phyloP scores from a whole-genome alignment of 768 basidiomycete species.

The Termitomyces sp. region DNA sequence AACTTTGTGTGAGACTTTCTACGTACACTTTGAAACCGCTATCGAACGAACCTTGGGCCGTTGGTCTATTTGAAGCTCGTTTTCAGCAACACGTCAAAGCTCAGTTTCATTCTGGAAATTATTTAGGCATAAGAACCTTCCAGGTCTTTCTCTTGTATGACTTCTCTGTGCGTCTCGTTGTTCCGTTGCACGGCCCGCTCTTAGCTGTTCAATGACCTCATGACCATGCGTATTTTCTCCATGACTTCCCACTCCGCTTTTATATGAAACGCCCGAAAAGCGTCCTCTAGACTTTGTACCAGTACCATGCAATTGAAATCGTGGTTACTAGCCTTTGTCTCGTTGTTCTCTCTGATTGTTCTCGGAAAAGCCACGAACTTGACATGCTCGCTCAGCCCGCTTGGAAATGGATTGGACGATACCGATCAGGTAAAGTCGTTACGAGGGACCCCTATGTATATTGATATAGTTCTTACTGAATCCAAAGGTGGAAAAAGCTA shows the following conservation, averaged over 20 bases:
- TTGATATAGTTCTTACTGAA: not conserved
- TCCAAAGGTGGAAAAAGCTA: constrained; percentile 41
- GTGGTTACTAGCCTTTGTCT: constrained; percentile 1
- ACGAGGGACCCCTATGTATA: not conserved
- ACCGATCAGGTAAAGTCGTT: constrained; percentile 25
- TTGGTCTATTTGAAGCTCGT: not conserved
- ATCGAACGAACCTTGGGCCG: not conserved
- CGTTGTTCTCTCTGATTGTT: not conserved
- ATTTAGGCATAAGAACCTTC: not conserved
- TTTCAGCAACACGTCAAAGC: not conserved
- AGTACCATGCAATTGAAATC: constrained; percentile 1
- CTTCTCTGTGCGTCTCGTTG: not conserved
- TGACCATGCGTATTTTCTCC: not conserved
- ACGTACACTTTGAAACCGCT: not conserved
- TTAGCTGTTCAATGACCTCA: constrained; percentile 3
- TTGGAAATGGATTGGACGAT: constrained; percentile 33
- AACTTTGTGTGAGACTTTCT: too few relatives aligned
- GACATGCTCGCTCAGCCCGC: constrained; percentile 23
- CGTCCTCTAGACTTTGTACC: not conserved
- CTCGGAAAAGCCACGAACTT: not conserved
- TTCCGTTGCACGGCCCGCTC: constrained; percentile 7
- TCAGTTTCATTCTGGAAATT: not conserved
- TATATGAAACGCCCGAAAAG: not conserved
- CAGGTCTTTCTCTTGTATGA: not conserved
- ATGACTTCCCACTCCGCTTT: not conserved